Base-by-base conservation (phyloP, 345 rosid species). In the Hypericum androsaemum region DNA sequence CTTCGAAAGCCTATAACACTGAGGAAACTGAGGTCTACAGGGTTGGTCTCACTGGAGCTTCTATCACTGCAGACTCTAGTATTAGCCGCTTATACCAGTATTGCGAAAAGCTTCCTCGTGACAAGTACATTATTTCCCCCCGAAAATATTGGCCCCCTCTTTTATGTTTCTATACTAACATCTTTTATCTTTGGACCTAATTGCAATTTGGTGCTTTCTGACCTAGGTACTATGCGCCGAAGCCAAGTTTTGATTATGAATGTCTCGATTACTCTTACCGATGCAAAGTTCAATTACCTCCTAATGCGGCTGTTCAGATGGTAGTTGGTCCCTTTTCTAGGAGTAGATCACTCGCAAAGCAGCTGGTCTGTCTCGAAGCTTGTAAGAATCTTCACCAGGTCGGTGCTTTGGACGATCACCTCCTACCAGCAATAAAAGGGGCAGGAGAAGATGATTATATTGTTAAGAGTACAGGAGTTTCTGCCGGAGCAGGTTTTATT, bases 281-380 rank as follows among this genome's bases (percentile, higher is more conserved):
- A 59, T 84, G 81, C 56, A 59, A 64, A 50, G 17, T 84, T 60
- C 63, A 65, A 15, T 62, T 84, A 39, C 94, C 94, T 57, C 66
- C 77, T 12, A 72, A 61, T 66, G 76, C 82, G 22, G 63, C 81
- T 52, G 66, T 76, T 52, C 78, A 71, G 49, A 73, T 74, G 54
- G 47, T 77, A 54, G 77, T 61, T 63, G 92, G 85, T 59, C 89
- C 82, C 37, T 15, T 36, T 41, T 61, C 66, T 56, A 72, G 72
- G 70, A 82, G 59, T 64, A 70, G 77, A 62, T 79, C 57, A 53
- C 54, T 69, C 60, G 77, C 81, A 42, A 81, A 73, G 71, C 82
- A 79, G 70, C 77, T 65, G n/a, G 86, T 64, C 37, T 79, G 94
- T 77, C 61, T 79, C 64, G 89, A 81, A 67, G 88, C 88, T 51